Evolutionary conservation across 2,329 filamentous ascomycete species (phyloP), one percentile per base, ranked within the genome.

Genomic region (Endoconidiophora polonica): DNA sequence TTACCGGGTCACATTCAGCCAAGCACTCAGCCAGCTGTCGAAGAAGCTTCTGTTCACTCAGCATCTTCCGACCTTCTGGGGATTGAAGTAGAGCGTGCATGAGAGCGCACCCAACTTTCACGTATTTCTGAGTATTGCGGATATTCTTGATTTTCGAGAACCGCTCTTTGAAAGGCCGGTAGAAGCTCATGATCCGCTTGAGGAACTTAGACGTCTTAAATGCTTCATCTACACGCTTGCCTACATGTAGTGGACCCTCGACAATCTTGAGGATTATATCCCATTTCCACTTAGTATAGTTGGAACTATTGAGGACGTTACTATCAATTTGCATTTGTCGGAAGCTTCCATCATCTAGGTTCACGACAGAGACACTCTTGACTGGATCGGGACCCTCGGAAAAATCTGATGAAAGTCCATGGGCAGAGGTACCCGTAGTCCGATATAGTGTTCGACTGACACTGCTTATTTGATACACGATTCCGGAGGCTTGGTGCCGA

Each of bases 241-340:
- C 82, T 56, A 87, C 94, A 22, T 87, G 82, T 20, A 98, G 66
- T 1, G 93, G 91, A 0, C 91, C 93, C 61, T 96, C 90, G 36
- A 98, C 88, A 48, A 96, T 79, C 58, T 81, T 83, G 52, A 88
- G 74, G 40, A 98, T 87, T 37, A 94, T 70, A 54, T 94, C 86
- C 91, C 93, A 98, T 61, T 94, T 90, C 91, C 91, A 98, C 62
- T 98, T 98, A 38, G 79, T 72, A 59, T 84, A 94, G 57, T 94
- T 95, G 54, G 86, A 86, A 54, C 85, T 91, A 55, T 82, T 85
- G 43, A 96, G 69, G 2, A 98, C 86, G 49, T 86, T 80, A 3
- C 86, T 91, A 54, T 96, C 84, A 16, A 87, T 68, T 24, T 81
- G 60, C 2, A 81, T 64, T 58, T 81, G 76, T 18, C 78, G 72